Percentiles rank a stretch among this genome's conserved stretches.
These are phyloP conservation scores for Hericium coralloides DNA, from an alignment of 768 basidiomycete species.

Conservation along the genomic window DNA sequence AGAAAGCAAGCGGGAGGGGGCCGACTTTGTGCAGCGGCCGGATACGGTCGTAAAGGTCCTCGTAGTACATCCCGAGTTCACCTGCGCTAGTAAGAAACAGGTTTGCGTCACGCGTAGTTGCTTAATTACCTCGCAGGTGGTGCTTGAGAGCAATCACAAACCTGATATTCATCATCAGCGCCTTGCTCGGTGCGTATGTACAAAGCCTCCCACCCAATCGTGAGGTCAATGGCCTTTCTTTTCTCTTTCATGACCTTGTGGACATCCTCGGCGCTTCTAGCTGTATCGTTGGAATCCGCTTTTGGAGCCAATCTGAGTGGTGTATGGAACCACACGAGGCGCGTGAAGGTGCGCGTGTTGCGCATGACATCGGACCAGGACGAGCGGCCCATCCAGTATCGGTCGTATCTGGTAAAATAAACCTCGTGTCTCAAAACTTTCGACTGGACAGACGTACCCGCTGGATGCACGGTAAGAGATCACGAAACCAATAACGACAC, in stretches of 20 bases:
- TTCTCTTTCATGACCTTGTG: constrained; percentile 54
- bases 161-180: constrained; percentile 19
- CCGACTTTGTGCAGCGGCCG: constrained; percentile 47
- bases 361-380: constrained; percentile 51
- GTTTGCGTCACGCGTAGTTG: neutral
- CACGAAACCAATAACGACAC: constrained; percentile 49
- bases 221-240: constrained; percentile 44
- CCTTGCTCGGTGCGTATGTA: too few relatives aligned
- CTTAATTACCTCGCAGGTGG: constrained; percentile 40
- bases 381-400: constrained; percentile 50
- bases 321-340: constrained; percentile 56
- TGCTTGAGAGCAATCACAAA: constrained; percentile 53
- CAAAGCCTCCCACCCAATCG: constrained; percentile 37
- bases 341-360: constrained; percentile 37
- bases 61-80: constrained; percentile 52
- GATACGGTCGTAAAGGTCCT: constrained; percentile 51
- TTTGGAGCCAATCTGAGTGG: constrained; percentile 39
- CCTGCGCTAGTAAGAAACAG: constrained; percentile 22
- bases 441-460: constrained; percentile 30
- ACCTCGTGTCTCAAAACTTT: neutral
- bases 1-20: neutral
- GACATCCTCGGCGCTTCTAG: constrained; percentile 33
- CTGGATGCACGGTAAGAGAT: constrained; percentile 57
- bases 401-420: constrained; percentile 37
- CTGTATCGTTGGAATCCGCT: constrained; percentile 23